phyloP scores from a whole-genome alignment of 352 stramenopile genomes.

The Pythium rhizo-oryzae region DNA sequence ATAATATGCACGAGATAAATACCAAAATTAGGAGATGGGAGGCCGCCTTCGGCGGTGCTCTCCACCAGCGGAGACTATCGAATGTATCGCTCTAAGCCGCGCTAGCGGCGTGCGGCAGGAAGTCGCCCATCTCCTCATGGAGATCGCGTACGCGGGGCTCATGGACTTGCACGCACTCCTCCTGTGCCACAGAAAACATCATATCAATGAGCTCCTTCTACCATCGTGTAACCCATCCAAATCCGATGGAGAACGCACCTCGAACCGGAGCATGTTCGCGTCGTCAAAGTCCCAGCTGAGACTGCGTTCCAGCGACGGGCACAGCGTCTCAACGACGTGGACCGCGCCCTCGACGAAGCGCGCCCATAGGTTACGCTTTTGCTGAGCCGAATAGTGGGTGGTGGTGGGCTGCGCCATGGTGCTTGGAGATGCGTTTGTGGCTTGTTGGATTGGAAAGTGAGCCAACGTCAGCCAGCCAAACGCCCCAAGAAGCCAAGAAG shows the following conservation, averaged over 20 bases:
- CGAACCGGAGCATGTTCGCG: conserved; percentile 1
- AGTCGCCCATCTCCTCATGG: conserved; percentile 14
- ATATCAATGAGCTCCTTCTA: neutral
- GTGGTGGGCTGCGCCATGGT: neutral
- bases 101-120: conserved; percentile 20
- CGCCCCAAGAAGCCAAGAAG: neutral
- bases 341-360: conserved; percentile 19
- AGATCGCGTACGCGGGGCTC: conserved; percentile 2
- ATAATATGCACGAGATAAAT: neutral
- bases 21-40: neutral
- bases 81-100: conserved; percentile 10
- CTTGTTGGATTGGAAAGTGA: neutral
- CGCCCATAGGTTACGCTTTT: conserved; percentile 16
- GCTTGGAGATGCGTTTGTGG: neutral
- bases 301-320: conserved; percentile 17
- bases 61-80: too few species aligned
- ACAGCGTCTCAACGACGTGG: conserved; percentile 21
- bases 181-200: conserved; percentile 9
- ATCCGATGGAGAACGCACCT: conserved; percentile 4
- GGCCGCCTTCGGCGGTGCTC: too few species aligned
- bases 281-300: conserved; percentile 25
- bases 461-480: neutral
- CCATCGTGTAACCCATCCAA: too few species aligned
- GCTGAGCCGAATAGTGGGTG: neutral
- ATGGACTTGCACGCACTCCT: conserved; percentile 6